Percentiles rank a stretch among this genome's conserved stretches.
phyloP scores from a whole-genome alignment of 2,329 filamentous ascomycete species.

The Teratosphaeria destructans region DNA sequence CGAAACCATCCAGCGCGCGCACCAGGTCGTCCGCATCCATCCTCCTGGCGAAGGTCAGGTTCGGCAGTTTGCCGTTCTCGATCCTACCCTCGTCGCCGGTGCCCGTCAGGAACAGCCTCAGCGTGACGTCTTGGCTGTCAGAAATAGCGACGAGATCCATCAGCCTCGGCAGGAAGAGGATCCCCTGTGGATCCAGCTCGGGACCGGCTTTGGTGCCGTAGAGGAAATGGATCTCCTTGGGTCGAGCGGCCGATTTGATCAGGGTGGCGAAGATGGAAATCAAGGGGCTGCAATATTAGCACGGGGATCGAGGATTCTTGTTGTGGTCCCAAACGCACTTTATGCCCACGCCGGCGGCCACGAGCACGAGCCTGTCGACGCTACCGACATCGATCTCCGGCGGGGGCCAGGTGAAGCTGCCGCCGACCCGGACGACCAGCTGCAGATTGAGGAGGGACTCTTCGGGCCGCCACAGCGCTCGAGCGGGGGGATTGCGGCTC shows the following conservation, averaged over 20 bases:
- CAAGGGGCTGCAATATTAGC: slow-evolving; percentile 44
- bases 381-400: slow-evolving; percentile 29
- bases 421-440: slow-evolving; percentile 63
- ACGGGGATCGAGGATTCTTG: neutral
- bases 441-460: slow-evolving; percentile 47
- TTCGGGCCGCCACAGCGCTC: slow-evolving; percentile 59
- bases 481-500: slow-evolving; percentile 60
- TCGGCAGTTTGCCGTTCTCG: slow-evolving; percentile 21
- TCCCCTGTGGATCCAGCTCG: slow-evolving; percentile 23
- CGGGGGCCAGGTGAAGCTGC: slow-evolving; percentile 72
- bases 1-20: slow-evolving; percentile 26
- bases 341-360: slow-evolving; percentile 74
- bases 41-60: slow-evolving; percentile 21
- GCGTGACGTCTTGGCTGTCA: slow-evolving; percentile 14
- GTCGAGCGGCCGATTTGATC: slow-evolving; percentile 15
- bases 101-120: slow-evolving; percentile 23
- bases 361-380: slow-evolving; percentile 55
- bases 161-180: slow-evolving; percentile 40
- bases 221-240: slow-evolving; percentile 46
- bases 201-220: slow-evolving; percentile 47
- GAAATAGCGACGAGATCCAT: slow-evolving; percentile 19
- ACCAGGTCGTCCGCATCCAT: slow-evolving; percentile 27
- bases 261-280: slow-evolving; percentile 62
- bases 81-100: slow-evolving; percentile 14
- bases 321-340: slow-evolving; percentile 43